phyloP scores from a whole-genome alignment of 2,329 filamentous ascomycete genomes.

The Trichoderma atroviride region DNA sequence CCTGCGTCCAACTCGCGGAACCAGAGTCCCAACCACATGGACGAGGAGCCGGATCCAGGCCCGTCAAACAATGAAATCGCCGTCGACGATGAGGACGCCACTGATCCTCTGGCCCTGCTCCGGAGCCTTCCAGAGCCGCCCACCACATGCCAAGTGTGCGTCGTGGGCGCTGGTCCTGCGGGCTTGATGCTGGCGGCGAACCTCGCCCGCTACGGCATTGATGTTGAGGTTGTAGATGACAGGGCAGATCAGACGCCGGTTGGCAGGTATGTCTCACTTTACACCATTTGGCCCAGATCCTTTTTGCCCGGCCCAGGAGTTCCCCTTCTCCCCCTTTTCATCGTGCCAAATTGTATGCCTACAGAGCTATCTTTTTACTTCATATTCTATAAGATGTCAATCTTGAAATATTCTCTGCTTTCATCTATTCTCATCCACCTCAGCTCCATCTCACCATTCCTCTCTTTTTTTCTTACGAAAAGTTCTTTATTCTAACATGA shows the following conservation, averaged over 20 bases:
- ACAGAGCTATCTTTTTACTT: background rate
- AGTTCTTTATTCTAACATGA: slow-evolving; percentile 22
- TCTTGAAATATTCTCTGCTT: background rate
- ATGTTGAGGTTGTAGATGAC: slow-evolving; percentile 51
- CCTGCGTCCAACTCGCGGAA: slow-evolving; percentile 19
- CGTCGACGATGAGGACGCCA: slow-evolving; percentile 40
- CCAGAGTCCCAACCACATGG: slow-evolving; percentile 22
- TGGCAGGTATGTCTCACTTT: slow-evolving; percentile 49
- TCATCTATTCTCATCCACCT: background rate
- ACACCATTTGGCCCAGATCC: background rate
- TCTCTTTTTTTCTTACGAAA: background rate
- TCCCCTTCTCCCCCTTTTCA: background rate
- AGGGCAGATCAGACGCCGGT: slow-evolving; percentile 66
- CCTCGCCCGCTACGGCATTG: slow-evolving; percentile 46
- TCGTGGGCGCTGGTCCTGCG: slow-evolving; percentile 47
- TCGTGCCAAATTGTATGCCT: background rate
- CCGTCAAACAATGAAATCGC: slow-evolving; percentile 28
- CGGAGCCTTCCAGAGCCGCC: slow-evolving; percentile 53
- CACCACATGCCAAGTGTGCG: slow-evolving; percentile 51
- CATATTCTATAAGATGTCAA: background rate
- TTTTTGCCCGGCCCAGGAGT: background rate
- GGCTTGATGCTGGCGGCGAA: slow-evolving; percentile 49
- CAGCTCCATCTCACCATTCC: background rate
- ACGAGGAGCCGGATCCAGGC: slow-evolving; percentile 9
- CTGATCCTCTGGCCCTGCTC: slow-evolving; percentile 52